A percentile compares a stretch with the other conserved stretches of the same genome.
These are phyloP conservation scores for Thermothelomyces thermophilus DNA, from an alignment of 2,329 filamentous ascomycete genomes.

Conservation along the genomic window DNA sequence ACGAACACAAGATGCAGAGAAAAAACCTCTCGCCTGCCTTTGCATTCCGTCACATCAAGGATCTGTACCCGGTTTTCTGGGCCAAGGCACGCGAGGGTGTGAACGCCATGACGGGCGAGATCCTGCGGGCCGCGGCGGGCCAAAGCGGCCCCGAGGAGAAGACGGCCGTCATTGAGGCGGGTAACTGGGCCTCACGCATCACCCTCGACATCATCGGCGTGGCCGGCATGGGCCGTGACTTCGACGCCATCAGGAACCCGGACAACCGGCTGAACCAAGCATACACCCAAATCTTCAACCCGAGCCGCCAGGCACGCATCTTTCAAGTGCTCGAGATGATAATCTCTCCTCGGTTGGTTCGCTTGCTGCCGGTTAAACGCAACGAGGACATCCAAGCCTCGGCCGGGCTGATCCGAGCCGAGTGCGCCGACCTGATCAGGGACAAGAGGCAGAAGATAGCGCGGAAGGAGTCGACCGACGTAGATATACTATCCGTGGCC, in stretches of 20 bases:
- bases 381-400: constrained; percentile 60
- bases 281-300: constrained; percentile 51
- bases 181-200: constrained; percentile 57
- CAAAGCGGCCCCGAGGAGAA: constrained; percentile 24
- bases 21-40: constrained; percentile 78
- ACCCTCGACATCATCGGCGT: constrained; percentile 71
- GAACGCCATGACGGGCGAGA: constrained; percentile 49
- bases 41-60: constrained; percentile 76
- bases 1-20: constrained; percentile 77
- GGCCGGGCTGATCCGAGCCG: constrained; percentile 52
- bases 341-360: constrained; percentile 56
- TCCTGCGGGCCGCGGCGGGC: constrained; percentile 37
- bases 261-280: constrained; percentile 51
- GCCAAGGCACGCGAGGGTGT: constrained; percentile 63
- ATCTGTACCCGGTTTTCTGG: constrained; percentile 83
- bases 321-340: constrained; percentile 55
- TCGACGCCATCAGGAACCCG: constrained; percentile 57
- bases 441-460: constrained; percentile 56
- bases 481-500: constrained; percentile 77
- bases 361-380: constrained; percentile 58
- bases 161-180: constrained; percentile 47
- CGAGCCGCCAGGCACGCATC: constrained; percentile 44
- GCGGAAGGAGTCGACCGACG: constrained; percentile 43
- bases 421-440: constrained; percentile 62
- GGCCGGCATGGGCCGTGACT: constrained; percentile 65